A percentile compares a stretch with the other conserved stretches of the same genome.
phyloP scores from a whole-genome alignment of 2,329 filamentous ascomycete species.

The Diplodia scrobiculata region DNA sequence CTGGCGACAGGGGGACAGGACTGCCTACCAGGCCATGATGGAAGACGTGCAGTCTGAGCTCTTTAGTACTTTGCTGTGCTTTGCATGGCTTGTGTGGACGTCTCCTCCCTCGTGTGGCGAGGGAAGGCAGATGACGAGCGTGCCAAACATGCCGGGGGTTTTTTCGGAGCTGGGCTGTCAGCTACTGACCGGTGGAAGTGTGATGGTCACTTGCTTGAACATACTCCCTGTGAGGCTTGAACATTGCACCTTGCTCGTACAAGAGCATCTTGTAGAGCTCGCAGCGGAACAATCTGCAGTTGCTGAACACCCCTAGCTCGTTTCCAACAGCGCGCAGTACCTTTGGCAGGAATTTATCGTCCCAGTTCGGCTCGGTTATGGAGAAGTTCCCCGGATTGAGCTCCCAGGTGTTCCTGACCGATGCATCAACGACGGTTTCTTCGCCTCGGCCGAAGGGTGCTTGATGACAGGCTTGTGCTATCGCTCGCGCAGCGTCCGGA shows the following conservation, averaged over 20 bases:
- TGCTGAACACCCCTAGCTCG: background rate
- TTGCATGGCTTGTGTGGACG: slow-evolving; percentile 47
- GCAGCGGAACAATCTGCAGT: slow-evolving; percentile 23
- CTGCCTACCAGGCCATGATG: background rate
- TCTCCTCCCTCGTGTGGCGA: slow-evolving; percentile 54
- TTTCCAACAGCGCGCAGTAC: background rate
- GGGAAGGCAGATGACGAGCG: slow-evolving; percentile 54
- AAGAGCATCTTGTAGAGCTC: slow-evolving; percentile 42
- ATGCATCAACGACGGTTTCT: slow-evolving; percentile 39
- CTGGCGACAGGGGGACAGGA: background rate
- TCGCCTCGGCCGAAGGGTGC: slow-evolving; percentile 39
- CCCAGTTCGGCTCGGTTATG: slow-evolving; percentile 18
- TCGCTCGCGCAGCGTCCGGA: slow-evolving; percentile 29
- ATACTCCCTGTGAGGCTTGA: slow-evolving; percentile 51
- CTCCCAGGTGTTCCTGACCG: slow-evolving; percentile 41
- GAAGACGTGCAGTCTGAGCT: background rate
- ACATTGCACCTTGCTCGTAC: slow-evolving; percentile 49
- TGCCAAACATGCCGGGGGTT: slow-evolving; percentile 54
- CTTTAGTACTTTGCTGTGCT: slow-evolving; percentile 34
- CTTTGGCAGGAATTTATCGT: background rate
- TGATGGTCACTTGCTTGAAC: background rate
- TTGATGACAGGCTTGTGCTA: slow-evolving; percentile 31
- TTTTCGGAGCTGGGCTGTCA: slow-evolving; percentile 46
- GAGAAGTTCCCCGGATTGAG: slow-evolving; percentile 35
- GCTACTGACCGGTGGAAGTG: background rate